Percentiles rank a stretch among this genome's conserved stretches.
These are phyloP conservation scores for Apophysomyces sp. DNA, from an alignment of 371 early-diverging fungal genomes.

Conservation along the genomic window DNA sequence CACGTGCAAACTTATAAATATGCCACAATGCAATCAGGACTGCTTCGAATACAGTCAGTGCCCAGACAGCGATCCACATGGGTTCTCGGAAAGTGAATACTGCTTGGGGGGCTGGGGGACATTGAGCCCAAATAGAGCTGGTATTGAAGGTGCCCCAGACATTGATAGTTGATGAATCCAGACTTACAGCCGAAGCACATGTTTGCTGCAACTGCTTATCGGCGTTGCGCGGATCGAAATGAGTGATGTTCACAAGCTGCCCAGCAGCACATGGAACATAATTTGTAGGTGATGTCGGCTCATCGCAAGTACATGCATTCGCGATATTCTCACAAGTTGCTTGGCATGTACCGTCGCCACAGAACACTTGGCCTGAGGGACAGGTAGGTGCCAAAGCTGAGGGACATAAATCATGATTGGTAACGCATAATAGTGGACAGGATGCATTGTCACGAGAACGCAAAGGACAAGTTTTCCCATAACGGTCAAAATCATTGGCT, in stretches of 20 bases:
- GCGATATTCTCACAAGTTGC: slow-evolving; percentile 38
- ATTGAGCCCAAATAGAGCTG: slow-evolving; percentile 34
- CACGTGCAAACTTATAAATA: slow-evolving; percentile 37
- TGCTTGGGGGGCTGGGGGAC: slow-evolving; percentile 43
- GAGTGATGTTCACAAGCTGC: slow-evolving; percentile 48
- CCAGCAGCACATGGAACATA: slow-evolving; percentile 47
- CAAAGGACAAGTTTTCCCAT: slow-evolving; percentile 53
- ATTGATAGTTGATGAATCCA: slow-evolving; percentile 16
- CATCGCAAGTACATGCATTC: slow-evolving; percentile 46
- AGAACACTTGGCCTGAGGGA: slow-evolving; percentile 44
- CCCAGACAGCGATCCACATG: slow-evolving; percentile 61
- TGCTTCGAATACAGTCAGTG: slow-evolving; percentile 35
- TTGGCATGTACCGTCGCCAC: slow-evolving; percentile 58
- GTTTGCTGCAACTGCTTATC: slow-evolving; percentile 35
- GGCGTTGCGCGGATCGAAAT: slow-evolving; percentile 52
- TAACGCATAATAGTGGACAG: slow-evolving; percentile 58
- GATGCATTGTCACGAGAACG: slow-evolving; percentile 30
- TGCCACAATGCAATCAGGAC: slow-evolving; percentile 47
- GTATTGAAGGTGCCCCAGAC: slow-evolving; percentile 26
- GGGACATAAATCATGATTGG: slow-evolving; percentile 39
- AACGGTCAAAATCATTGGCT: slow-evolving; percentile 54
- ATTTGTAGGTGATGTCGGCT: slow-evolving; percentile 16
- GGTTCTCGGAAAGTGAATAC: slow-evolving; percentile 54
- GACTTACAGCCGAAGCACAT: slow-evolving; percentile 40
- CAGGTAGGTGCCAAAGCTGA: slow-evolving; percentile 39